Percentiles rank a stretch among this genome's conserved stretches.
Conservation (phyloP, 208 protist genomes). For the Acanthamoeba healyi region DNA sequence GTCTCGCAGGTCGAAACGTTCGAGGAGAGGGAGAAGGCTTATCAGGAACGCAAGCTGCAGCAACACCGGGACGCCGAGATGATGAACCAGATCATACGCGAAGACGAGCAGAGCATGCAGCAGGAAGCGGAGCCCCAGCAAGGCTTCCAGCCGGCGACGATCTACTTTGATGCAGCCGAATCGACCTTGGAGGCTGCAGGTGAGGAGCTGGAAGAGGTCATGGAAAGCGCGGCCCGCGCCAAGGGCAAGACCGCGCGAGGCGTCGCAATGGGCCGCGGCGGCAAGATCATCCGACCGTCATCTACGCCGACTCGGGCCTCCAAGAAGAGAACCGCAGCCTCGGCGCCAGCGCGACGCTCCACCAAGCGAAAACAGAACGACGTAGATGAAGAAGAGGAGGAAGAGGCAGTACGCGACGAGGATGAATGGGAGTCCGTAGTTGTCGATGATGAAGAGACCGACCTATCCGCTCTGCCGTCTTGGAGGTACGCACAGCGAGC, state of each 20-base stretch:
- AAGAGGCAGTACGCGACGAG: not conserved
- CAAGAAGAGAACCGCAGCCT: not conserved
- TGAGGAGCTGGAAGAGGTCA: conserved; percentile 11
- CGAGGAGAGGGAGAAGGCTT: conserved; percentile 47
- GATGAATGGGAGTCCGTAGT: not conserved
- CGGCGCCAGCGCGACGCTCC: not conserved
- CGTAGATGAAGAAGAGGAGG: not conserved
- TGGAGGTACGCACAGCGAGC: not conserved
- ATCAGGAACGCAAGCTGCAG: conserved; percentile 38
- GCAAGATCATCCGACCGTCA: not conserved
- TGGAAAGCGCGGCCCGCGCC: not conserved
- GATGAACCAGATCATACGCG: conserved; percentile 45
- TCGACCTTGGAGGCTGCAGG: not conserved
- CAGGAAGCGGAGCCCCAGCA: not conserved
- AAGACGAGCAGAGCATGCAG: not conserved
- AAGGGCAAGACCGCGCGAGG: conserved; percentile 11
- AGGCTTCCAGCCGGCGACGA: conserved; percentile 23
- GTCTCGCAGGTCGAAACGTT: conserved; percentile 10
- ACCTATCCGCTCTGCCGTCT: not conserved
- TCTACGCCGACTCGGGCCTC: not conserved
- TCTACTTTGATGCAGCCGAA: conserved; percentile 48
- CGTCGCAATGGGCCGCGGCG: not conserved
- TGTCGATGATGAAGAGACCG: not conserved
- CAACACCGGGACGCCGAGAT: conserved; percentile 44
- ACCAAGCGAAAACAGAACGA: conserved; percentile 1